phyloP scores from a whole-genome alignment of 768 basidiomycete species.

The Tylopilus rubrobrunneus region DNA sequence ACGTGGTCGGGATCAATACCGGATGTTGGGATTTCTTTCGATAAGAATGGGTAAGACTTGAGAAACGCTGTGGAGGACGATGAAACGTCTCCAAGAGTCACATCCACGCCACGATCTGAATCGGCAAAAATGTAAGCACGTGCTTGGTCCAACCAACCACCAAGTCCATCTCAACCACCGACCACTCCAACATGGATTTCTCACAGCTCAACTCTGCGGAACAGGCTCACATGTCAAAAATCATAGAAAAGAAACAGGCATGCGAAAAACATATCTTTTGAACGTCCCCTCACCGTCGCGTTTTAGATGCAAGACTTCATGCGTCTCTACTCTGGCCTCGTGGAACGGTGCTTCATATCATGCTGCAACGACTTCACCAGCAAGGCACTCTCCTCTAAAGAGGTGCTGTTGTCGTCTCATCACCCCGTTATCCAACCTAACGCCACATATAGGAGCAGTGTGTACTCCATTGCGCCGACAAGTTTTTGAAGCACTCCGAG shows the following conservation, averaged over 20 bases:
- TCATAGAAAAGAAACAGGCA: constrained; percentile 97
- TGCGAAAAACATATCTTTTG: constrained; percentile 9
- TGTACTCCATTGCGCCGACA: constrained; percentile 92
- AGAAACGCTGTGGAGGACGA: not conserved
- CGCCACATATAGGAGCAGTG: constrained; percentile 68
- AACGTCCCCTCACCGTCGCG: constrained; percentile 8
- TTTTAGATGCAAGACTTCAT: constrained; percentile 97
- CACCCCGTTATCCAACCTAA: constrained; percentile 8
- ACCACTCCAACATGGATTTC: constrained; percentile 68
- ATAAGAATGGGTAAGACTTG: not conserved
- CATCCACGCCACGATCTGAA: constrained; percentile 8
- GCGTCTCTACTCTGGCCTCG: constrained; percentile 88
- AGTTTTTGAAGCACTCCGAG: constrained; percentile 96
- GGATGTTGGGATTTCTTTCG: not conserved
- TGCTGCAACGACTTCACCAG: constrained; percentile 97
- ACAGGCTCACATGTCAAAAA: constrained; percentile 91
- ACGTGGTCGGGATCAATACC: constrained; percentile 11
- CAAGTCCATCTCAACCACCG: not conserved
- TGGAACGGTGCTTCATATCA: constrained; percentile 92
- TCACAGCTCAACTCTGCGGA: constrained; percentile 85
- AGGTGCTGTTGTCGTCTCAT: constrained; percentile 45
- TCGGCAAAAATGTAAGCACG: constrained; percentile 8
- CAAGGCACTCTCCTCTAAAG: constrained; percentile 89
- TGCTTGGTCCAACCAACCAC: not conserved
- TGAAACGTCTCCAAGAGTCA: not conserved